phyloP scores from a whole-genome alignment of 805 yeast genomes.

The Saturnispora besseyi region DNA sequence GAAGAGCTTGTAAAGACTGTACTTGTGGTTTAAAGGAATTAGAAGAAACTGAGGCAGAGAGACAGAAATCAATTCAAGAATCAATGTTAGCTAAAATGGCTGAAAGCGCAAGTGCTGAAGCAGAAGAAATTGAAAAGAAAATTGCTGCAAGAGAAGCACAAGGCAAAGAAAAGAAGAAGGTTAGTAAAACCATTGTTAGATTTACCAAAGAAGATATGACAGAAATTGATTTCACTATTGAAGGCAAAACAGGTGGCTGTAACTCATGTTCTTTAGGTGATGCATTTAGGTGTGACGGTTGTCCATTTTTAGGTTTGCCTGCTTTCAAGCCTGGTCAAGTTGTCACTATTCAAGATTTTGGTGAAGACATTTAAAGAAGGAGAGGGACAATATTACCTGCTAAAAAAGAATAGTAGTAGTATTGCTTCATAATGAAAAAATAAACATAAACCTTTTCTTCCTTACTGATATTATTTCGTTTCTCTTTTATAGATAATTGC shows the following conservation, averaged over 20 bases:
- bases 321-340: slow-evolving; percentile 98
- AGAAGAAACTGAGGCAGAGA: slow-evolving; percentile 56
- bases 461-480: not conserved
- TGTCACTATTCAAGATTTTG: slow-evolving; percentile 63
- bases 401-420: too few species aligned
- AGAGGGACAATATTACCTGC: not conserved
- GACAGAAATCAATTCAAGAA: slow-evolving; percentile 36
- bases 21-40: slow-evolving; percentile 91
- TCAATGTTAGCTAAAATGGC: slow-evolving; percentile 40
- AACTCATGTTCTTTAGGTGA: slow-evolving; percentile 97
- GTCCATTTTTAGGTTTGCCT: slow-evolving; percentile 95
- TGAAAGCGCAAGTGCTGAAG: slow-evolving; percentile 43
- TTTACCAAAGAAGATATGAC: slow-evolving; percentile 64
- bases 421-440: too few species aligned
- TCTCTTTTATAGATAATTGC: not conserved
- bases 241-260: slow-evolving; percentile 96
- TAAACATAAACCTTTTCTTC: not conserved
- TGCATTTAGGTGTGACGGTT: slow-evolving; percentile 96
- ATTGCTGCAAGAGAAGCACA: slow-evolving; percentile 24
- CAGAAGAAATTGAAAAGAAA: slow-evolving; percentile 44
- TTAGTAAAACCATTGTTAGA: slow-evolving; percentile 29
- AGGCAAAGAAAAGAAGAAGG: slow-evolving; percentile 10
- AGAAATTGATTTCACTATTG: slow-evolving; percentile 92
- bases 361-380: slow-evolving; percentile 54
- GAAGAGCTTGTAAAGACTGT: slow-evolving; percentile 97